phyloP scores from a whole-genome alignment of 768 basidiomycete species.

The Kwoniella sp. region DNA sequence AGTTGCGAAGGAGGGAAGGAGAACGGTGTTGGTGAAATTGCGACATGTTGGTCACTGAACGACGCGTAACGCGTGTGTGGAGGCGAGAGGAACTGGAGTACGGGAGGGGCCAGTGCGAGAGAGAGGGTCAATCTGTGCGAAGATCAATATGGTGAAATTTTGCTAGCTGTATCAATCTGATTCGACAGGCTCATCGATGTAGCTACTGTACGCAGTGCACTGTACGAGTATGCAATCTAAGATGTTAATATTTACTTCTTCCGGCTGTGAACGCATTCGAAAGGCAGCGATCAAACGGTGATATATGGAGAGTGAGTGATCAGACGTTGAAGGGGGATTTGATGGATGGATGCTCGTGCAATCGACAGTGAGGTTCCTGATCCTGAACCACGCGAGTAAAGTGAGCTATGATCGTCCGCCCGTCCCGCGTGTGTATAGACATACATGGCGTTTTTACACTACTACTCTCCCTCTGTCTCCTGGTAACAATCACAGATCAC shows the following conservation, averaged over 20 bases:
- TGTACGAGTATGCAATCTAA: not conserved
- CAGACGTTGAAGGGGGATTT: not conserved
- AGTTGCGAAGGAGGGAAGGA: not conserved
- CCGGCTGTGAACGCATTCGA: not conserved
- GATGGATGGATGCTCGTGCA: not conserved
- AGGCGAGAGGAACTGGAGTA: too few relatives aligned
- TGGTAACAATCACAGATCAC: too few relatives aligned
- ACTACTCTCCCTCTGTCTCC: not conserved
- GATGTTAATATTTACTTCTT: not conserved
- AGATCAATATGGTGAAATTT: too few relatives aligned
- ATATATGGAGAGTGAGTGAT: not conserved
- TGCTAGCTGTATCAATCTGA: too few relatives aligned
- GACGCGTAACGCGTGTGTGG: too few relatives aligned
- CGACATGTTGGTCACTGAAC: too few relatives aligned
- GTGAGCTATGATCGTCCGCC: slow-evolving; percentile 4
- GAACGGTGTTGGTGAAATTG: too few relatives aligned
- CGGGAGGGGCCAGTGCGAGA: too few relatives aligned
- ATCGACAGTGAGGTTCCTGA: not conserved
- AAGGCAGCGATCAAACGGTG: slow-evolving; percentile 4
- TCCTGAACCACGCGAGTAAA: not conserved
- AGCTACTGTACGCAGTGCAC: too few relatives aligned
- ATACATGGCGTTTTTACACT: too few relatives aligned
- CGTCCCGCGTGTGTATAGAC: not conserved
- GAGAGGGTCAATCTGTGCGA: too few relatives aligned
- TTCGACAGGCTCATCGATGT: not conserved